These are phyloP conservation scores for Talaromyces rugulosus DNA, from an alignment of 2,329 filamentous ascomycete genomes.

Conservation along the genomic window DNA sequence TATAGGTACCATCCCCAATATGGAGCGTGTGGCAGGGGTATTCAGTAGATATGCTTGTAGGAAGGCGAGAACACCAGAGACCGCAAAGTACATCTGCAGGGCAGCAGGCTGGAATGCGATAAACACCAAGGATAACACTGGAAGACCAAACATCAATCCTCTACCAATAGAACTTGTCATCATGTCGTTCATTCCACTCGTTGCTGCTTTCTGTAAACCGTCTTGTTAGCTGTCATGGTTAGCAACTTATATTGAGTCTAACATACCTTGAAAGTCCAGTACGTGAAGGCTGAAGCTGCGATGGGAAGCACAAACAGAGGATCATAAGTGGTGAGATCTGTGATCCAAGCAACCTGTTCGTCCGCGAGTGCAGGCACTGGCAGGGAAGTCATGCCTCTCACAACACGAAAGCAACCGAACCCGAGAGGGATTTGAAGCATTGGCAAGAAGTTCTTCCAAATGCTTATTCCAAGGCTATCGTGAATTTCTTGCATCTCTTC, in stretches of 20 bases:
- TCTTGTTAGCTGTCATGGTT: not conserved
- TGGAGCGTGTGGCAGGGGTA: slow-evolving; percentile 26
- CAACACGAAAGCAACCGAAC: slow-evolving; percentile 73
- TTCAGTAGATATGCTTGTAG: slow-evolving; percentile 46
- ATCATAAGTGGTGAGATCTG: slow-evolving; percentile 70
- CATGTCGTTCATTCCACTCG: slow-evolving; percentile 16
- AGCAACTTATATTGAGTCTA: not conserved
- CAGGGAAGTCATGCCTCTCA: slow-evolving; percentile 68
- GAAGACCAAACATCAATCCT: slow-evolving; percentile 44
- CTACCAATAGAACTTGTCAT: slow-evolving; percentile 25
- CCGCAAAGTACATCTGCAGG: slow-evolving; percentile 61
- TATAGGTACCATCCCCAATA: slow-evolving; percentile 20
- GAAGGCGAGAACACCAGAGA: slow-evolving; percentile 32
- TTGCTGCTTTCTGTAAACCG: slow-evolving; percentile 32
- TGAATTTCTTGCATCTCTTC: slow-evolving; percentile 50
- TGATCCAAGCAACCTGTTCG: slow-evolving; percentile 73
- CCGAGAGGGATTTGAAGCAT: slow-evolving; percentile 67
- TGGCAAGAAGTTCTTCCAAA: slow-evolving; percentile 50
- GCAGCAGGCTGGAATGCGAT: slow-evolving; percentile 53
- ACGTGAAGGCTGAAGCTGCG: slow-evolving; percentile 54
- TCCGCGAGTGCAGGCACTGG: slow-evolving; percentile 75
- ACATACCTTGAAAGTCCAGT: slow-evolving; percentile 56
- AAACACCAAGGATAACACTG: slow-evolving; percentile 50
- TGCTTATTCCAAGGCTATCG: slow-evolving; percentile 52
- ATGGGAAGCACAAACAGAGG: slow-evolving; percentile 73